Evolutionary conservation across 805 yeast species (phyloP).

Genomic region (Teunomyces lycoperdinae): DNA sequence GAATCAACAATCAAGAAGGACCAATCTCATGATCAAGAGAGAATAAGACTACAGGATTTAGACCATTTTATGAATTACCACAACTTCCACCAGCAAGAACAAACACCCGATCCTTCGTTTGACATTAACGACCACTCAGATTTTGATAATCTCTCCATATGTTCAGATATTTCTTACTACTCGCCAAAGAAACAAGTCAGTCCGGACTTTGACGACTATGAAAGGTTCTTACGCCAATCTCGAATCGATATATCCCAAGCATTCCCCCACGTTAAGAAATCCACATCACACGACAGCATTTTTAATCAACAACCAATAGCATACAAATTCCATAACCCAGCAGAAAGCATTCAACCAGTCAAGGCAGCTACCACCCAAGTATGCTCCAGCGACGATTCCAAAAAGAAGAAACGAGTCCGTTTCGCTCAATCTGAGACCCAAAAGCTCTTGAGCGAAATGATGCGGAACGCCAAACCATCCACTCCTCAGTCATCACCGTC

Average conservation of each 20-base stretch:
- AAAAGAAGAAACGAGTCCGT: not conserved
- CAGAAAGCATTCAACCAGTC: conserved; percentile 20
- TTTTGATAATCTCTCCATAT: conserved; percentile 18
- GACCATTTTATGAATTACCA: conserved; percentile 21
- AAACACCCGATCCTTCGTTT: not conserved
- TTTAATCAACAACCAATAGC: conserved; percentile 7
- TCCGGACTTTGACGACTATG: conserved; percentile 26
- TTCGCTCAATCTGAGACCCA: conserved; percentile 11
- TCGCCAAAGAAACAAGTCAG: conserved; percentile 14
- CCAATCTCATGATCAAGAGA: conserved; percentile 1
- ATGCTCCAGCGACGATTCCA: not conserved
- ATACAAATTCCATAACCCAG: conserved; percentile 39
- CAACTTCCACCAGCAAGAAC: conserved; percentile 6
- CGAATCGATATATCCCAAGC: conserved; percentile 28
- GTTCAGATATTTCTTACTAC: conserved; percentile 21
- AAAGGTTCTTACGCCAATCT: conserved; percentile 31
- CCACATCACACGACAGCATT: conserved; percentile 26
- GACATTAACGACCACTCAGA: conserved; percentile 14
- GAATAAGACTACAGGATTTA: conserved; percentile 15
- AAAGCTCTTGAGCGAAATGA: conserved; percentile 17
- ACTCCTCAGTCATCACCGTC: conserved; percentile 4
- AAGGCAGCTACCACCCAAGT: conserved; percentile 4
- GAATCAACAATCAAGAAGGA: conserved; percentile 7
- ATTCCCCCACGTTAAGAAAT: conserved; percentile 25
- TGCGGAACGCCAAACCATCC: conserved; percentile 9